phyloP scores from a whole-genome alignment of 805 yeast genomes.

The Wickerhamiella dianesei region DNA sequence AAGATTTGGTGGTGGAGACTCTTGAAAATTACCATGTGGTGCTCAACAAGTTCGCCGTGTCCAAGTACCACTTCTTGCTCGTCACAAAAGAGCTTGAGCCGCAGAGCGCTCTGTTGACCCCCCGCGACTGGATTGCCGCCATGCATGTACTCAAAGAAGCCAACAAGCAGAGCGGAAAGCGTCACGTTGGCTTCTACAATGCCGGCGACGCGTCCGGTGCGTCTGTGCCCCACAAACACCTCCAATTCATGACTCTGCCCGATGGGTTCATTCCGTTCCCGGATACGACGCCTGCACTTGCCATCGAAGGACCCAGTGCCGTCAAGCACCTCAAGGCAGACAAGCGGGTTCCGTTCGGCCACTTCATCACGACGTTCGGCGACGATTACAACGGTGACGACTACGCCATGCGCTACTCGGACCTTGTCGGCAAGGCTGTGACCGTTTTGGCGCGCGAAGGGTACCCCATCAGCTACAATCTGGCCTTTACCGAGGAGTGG shows the following conservation, averaged over 20 bases:
- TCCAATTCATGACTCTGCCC: conserved; percentile 73
- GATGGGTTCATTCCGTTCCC: conserved; percentile 43
- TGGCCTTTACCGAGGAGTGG: conserved; percentile 70
- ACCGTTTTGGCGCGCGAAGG: conserved; percentile 34
- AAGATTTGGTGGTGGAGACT: conserved; percentile 48
- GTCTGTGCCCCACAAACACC: conserved; percentile 86
- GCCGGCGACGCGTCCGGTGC: conserved; percentile 85
- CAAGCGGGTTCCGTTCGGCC: conserved; percentile 60
- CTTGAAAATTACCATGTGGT: conserved; percentile 46
- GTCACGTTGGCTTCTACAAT: conserved; percentile 75
- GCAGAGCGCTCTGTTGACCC: conserved; percentile 59
- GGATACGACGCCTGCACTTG: conserved; percentile 29
- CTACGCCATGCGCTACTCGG: conserved; percentile 48
- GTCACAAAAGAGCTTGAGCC: conserved; percentile 62
- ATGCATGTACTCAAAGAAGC: conserved; percentile 41
- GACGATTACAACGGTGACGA: conserved; percentile 28
- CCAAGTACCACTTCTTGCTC: conserved; percentile 62
- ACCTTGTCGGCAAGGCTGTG: conserved; percentile 34
- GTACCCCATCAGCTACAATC: conserved; percentile 52
- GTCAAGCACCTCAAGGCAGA: conserved; percentile 19
- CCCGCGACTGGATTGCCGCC: conserved; percentile 51
- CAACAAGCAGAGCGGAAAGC: conserved; percentile 31
- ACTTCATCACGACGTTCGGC: conserved; percentile 59
- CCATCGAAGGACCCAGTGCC: conserved; percentile 25
- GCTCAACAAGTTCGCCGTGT: conserved; percentile 77